phyloP scores from a whole-genome alignment of 2,329 filamentous ascomycete genomes.

The Exophiala calicioides region DNA sequence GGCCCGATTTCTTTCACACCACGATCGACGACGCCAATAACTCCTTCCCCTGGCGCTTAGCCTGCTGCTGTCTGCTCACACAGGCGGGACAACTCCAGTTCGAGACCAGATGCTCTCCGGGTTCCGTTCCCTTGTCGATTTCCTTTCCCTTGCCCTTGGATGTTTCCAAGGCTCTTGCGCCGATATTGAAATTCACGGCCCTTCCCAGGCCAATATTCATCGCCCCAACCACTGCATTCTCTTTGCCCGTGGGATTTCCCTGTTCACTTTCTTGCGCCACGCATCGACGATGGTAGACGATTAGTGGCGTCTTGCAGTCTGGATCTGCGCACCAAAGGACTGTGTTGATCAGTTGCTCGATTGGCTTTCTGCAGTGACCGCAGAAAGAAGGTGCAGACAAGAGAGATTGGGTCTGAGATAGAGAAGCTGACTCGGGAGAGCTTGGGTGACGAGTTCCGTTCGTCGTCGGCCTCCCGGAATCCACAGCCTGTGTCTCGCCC shows the following conservation, averaged over 20 bases:
- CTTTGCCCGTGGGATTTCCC: no score
- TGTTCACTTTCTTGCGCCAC: no score
- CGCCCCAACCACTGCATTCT: no score
- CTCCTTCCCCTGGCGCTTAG: background rate
- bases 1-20: no score
- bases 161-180: background rate
- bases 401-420: no score
- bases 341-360: conserved; percentile 9
- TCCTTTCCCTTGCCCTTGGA: background rate
- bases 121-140: background rate
- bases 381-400: no score
- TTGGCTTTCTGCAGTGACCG: conserved; percentile 18
- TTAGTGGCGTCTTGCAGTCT: conserved; percentile 13
- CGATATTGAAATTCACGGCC: background rate
- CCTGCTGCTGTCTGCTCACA: background rate
- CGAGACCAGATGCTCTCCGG: background rate
- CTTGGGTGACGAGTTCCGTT: no score
- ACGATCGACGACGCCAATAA: background rate
- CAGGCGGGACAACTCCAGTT: conserved; percentile 4
- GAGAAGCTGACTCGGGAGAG: no score
- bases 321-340: conserved; percentile 18
- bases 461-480: background rate
- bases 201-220: no score
- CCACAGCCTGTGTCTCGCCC: no score
- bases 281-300: conserved; percentile 25